Percentiles rank a stretch among this genome's conserved stretches.
Evolutionary conservation across 768 basidiomycete genomes (phyloP).

Genomic region (Pleurotus tuoliensis): DNA sequence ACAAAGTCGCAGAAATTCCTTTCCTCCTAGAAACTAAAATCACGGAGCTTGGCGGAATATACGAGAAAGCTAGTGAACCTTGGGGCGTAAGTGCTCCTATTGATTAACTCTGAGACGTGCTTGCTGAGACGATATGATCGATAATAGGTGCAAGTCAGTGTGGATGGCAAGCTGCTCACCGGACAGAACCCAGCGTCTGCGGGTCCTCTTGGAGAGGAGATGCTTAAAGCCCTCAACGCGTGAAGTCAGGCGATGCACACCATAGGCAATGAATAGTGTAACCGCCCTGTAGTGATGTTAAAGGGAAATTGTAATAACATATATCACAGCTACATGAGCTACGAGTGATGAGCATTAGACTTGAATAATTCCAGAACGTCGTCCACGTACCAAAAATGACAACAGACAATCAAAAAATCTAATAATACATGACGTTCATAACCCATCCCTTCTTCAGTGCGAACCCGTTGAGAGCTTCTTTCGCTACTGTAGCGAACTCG

Average conservation of each 20-base stretch:
- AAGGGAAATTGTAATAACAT: too few species aligned
- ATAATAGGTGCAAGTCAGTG: constrained; percentile 45
- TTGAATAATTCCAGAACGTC: too few species aligned
- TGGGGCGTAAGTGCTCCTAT: constrained; percentile 48
- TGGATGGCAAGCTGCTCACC: constrained; percentile 58
- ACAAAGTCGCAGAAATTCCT: constrained; percentile 53
- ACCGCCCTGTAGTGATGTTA: too few species aligned
- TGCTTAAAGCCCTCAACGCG: constrained; percentile 47
- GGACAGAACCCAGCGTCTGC: constrained; percentile 78
- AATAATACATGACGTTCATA: constrained; percentile 67
- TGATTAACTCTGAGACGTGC: not conserved
- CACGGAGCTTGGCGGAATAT: constrained; percentile 59
- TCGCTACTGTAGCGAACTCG: constrained; percentile 72
- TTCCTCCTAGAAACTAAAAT: constrained; percentile 73
- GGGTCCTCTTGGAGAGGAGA: constrained; percentile 46
- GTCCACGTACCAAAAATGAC: not conserved
- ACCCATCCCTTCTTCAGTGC: constrained; percentile 82
- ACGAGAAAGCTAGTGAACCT: constrained; percentile 43
- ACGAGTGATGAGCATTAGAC: too few species aligned
- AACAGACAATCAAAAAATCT: not conserved
- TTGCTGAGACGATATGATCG: not conserved
- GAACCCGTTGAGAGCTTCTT: constrained; percentile 82
- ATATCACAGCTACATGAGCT: too few species aligned
- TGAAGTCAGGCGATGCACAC: constrained; percentile 16
- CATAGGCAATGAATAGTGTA: constrained; percentile 4